These are phyloP conservation scores for Cydonia oblonga DNA, from an alignment of 331 rosid genomes.

Conservation along the genomic window DNA sequence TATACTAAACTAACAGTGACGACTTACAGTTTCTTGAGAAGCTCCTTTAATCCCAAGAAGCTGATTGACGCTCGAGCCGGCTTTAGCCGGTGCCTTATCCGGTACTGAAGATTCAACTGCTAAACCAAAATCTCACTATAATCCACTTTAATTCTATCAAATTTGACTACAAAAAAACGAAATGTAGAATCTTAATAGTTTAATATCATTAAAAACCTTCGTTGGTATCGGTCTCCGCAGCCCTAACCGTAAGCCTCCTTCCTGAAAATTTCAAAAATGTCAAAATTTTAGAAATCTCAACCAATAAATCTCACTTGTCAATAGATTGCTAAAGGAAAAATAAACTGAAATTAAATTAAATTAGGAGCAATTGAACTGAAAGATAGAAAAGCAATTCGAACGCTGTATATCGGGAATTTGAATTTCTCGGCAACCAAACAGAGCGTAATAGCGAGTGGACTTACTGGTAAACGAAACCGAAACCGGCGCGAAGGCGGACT, in stretches of 20 bases:
- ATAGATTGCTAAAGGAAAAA: neutral
- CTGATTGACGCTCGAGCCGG: slow-evolving; percentile 83
- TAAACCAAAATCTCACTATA: neutral
- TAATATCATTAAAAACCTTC: slow-evolving; percentile 30
- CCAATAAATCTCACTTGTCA: neutral
- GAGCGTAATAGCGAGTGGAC: slow-evolving; percentile 29
- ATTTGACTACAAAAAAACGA: neutral
- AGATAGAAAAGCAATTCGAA: neutral
- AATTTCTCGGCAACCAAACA: neutral
- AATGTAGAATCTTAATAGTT: neutral
- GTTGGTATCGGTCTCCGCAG: slow-evolving; percentile 47
- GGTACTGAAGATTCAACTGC: slow-evolving; percentile 51
- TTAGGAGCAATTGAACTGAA: neutral
- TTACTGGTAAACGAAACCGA: slow-evolving; percentile 53
- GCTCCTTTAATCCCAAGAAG: slow-evolving; percentile 99
- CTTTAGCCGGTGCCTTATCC: slow-evolving; percentile 44
- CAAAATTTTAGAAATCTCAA: neutral
- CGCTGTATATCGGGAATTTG: neutral
- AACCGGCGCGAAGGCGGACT: slow-evolving; percentile 18
- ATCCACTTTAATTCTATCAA: neutral
- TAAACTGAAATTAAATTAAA: neutral
- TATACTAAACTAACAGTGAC: neutral
- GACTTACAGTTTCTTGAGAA: slow-evolving; percentile 73
- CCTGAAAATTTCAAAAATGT: slow-evolving; percentile 20
- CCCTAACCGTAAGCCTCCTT: slow-evolving; percentile 41